Evolutionary conservation across 106 monocot genomes (phyloP).

Genomic region (Allium sativum): DNA sequence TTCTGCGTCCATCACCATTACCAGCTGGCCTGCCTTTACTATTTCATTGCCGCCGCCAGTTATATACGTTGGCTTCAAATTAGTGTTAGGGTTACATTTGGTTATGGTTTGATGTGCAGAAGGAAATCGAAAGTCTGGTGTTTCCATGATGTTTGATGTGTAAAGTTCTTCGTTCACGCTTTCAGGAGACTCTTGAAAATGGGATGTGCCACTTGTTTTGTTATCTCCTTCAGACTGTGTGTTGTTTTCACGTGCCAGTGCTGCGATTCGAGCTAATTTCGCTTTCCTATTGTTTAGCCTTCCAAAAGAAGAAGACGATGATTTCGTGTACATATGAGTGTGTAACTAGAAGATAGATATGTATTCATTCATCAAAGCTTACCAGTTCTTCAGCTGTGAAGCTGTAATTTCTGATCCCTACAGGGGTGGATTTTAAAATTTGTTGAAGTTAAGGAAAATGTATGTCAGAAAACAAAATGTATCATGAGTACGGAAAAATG

Average conservation of each 20-base stretch:
- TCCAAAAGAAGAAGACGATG: neutral
- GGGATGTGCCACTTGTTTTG: conserved; percentile 28
- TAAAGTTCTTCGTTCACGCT: conserved; percentile 45
- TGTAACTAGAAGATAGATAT: neutral
- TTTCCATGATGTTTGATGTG: no score
- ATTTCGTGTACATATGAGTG: neutral
- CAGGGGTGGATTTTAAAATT: neutral
- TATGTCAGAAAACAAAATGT: neutral
- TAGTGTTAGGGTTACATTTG: neutral
- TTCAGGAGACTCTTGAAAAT: conserved; percentile 50
- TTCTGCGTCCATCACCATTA: conserved; percentile 31
- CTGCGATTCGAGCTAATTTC: conserved; percentile 67
- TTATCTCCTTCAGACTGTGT: conserved; percentile 53
- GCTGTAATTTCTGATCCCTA: conserved; percentile 88
- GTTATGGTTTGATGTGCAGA: no score
- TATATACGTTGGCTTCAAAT: neutral
- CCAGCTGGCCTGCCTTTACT: conserved; percentile 23
- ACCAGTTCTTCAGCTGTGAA: conserved; percentile 96
- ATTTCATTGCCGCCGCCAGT: neutral
- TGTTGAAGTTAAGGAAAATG: neutral
- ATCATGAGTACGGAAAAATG: no score
- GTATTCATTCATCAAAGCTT: conserved; percentile 5
- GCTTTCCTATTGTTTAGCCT: conserved; percentile 94
- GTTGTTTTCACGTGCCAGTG: conserved; percentile 26
- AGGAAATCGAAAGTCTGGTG: no score